These are phyloP conservation scores for Kwoniella shivajii DNA, from an alignment of 1,284 basidiomycete species.

Conservation along the genomic window DNA sequence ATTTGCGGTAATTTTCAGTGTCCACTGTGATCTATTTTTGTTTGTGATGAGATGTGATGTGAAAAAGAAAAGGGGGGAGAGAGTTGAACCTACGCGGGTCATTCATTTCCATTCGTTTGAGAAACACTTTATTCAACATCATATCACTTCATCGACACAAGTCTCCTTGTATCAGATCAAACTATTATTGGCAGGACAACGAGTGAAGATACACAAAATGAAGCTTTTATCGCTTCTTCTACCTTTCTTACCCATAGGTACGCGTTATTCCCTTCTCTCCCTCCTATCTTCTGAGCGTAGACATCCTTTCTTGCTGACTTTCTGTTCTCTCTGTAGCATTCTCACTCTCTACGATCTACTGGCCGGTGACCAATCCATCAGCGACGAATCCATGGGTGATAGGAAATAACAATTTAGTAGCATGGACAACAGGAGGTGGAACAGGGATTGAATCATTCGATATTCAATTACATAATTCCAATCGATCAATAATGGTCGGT, in stretches of 20 bases:
- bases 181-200: too few species aligned
- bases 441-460: slow-evolving; percentile 52
- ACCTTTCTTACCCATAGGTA: slow-evolving; percentile 27
- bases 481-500: slow-evolving; percentile 48
- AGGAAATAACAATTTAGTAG: slow-evolving; percentile 46
- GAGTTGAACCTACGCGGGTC: too few species aligned
- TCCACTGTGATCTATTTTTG: too few species aligned
- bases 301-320: slow-evolving; percentile 1
- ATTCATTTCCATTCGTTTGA: too few species aligned
- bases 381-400: slow-evolving; percentile 46
- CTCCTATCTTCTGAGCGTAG: not conserved
- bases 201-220: slow-evolving; percentile 11
- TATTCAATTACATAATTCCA: slow-evolving; percentile 52
- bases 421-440: slow-evolving; percentile 49
- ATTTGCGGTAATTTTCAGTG: too few species aligned
- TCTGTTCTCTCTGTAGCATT: slow-evolving; percentile 3
- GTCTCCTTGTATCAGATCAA: too few species aligned
- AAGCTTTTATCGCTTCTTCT: slow-evolving; percentile 17
- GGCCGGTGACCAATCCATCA: slow-evolving; percentile 48
- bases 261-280: slow-evolving; percentile 3
- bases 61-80: too few species aligned
- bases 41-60: too few species aligned
- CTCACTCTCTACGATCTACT: slow-evolving; percentile 46
- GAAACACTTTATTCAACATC: too few species aligned
- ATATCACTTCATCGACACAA: too few species aligned